phyloP scores from a whole-genome alignment of 1,139 yeast species.

The Kodamaea sp. region DNA sequence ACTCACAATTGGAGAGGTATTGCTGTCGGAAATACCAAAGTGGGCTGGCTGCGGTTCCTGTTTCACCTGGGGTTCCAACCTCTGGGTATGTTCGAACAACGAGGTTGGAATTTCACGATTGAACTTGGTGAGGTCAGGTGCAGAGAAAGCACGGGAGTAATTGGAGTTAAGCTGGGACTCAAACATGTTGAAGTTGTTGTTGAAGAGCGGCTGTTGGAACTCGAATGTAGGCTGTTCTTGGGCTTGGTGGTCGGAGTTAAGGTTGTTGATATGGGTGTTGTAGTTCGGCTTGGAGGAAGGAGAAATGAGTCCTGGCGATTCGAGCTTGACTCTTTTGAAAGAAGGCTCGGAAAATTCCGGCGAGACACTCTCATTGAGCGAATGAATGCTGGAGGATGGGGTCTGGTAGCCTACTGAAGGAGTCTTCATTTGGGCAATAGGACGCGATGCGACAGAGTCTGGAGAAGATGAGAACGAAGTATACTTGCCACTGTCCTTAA shows the following conservation, averaged over 20 bases:
- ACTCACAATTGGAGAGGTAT: conserved; percentile 2
- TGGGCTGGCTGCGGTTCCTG: conserved; percentile 1
- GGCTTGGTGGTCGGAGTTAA: conserved; percentile 6
- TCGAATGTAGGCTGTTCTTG: conserved; percentile 18
- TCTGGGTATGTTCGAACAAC: conserved; percentile 10
- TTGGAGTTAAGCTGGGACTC: conserved; percentile 4
- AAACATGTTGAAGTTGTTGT: conserved; percentile 18
- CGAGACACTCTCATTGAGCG: conserved; percentile 14
- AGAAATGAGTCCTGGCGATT: conserved; percentile 10
- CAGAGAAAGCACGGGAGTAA: conserved; percentile 26
- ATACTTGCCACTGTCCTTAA: conserved; percentile 11
- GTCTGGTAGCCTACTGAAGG: conserved; percentile 13
- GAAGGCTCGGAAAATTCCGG: conserved; percentile 15
- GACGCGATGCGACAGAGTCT: conserved; percentile 1
- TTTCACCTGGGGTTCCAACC: conserved; percentile 3
- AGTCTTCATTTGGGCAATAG: conserved; percentile 4
- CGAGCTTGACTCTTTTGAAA: conserved; percentile 16
- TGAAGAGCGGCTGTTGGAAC: conserved; percentile 14
- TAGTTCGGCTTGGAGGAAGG: conserved; percentile 8
- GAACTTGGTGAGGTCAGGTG: conserved; percentile 27
- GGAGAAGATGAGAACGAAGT: conserved; percentile 1
- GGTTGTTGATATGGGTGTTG: conserved; percentile 2
- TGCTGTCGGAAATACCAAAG: conserved; percentile 2
- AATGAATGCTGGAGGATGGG: conserved; percentile 11
- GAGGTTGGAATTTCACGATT: conserved; percentile 8